Base-by-base conservation (phyloP, 495 filamentous ascomycete genomes). In the Letharia lupina region DNA sequence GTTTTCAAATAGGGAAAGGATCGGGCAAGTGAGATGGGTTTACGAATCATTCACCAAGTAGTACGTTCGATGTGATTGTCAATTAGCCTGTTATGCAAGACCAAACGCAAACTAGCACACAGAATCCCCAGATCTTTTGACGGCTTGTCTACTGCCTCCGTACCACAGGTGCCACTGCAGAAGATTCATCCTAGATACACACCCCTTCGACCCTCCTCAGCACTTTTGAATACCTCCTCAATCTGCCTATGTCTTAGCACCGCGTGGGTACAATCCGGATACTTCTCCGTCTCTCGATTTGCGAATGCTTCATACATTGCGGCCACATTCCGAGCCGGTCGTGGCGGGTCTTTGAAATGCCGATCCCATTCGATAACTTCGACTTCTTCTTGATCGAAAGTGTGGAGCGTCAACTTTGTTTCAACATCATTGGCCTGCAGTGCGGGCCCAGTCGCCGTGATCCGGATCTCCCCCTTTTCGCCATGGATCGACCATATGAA, bases 401-500 rank as follows among this genome's bases (percentile, higher is more conserved):
- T 74, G 41, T 80, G 75, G 10, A 85, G 50, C 63, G 79, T 72
- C 12, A 86, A 73, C 18, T 74, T 74, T 15, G 74, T 67, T 28
- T 75, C 71, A 2, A 74, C 71, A 0, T 70, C 65, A 33, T 70
- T 71, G 13, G 77, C 75, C 42, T 80, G 73, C n/a, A 83, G 28
- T 12, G 75, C 75, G 2, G 73, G 66, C 2, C 69, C 69, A 15
- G 63, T 58, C 2, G 75, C 75, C 1, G 77, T 75, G 28, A 87
- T 70, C 31, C 77, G 73, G 23, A 87, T 79, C 72, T 86, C 82
- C 8, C 84, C 84, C 68, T 78, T 80, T 37, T 79, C 76, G 59
- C 84, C 83, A 42, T 78, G 75, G 56, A 88, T 82, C 0, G 70
- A 74, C 86, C 84, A 87, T 23, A 77, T 67, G 18, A 85, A 74